Evolutionary conservation across 257 asterid species (phyloP).

Genomic region (Schizonepeta tenuifolia): DNA sequence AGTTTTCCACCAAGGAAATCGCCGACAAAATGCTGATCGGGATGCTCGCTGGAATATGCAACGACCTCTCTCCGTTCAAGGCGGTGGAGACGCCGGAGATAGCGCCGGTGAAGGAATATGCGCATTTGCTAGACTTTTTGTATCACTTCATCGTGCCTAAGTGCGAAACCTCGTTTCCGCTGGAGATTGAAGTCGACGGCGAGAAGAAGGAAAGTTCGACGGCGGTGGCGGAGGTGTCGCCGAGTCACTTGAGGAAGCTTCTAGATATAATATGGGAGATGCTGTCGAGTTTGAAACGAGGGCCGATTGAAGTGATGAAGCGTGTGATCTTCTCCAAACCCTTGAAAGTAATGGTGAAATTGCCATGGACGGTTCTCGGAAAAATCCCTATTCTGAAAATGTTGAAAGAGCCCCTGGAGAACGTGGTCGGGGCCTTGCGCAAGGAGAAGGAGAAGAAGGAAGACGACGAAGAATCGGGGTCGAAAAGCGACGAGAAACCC

Average conservation of each 20-base stretch:
- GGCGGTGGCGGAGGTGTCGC: neutral
- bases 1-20: slow-evolving; percentile 35
- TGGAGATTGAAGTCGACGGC: slow-evolving; percentile 22
- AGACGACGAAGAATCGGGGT: slow-evolving; percentile 4
- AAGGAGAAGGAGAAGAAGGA: slow-evolving; percentile 21
- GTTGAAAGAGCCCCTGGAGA: slow-evolving; percentile 43
- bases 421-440: slow-evolving; percentile 15
- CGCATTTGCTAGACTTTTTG: slow-evolving; percentile 59
- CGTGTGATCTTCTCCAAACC: slow-evolving; percentile 42
- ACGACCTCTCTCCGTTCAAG: slow-evolving; percentile 55
- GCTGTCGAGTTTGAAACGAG: slow-evolving; percentile 26
- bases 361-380: slow-evolving; percentile 52
- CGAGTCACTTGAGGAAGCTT: slow-evolving; percentile 12
- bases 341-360: slow-evolving; percentile 29
- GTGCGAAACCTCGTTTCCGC: slow-evolving; percentile 24
- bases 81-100: slow-evolving; percentile 9
- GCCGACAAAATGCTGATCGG: slow-evolving; percentile 42
- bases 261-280: slow-evolving; percentile 29
- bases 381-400: slow-evolving; percentile 40
- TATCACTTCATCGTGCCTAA: slow-evolving; percentile 55
- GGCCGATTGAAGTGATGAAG: slow-evolving; percentile 39
- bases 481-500: slow-evolving; percentile 28
- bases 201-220: neutral
- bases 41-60: slow-evolving; percentile 42
- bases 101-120: slow-evolving; percentile 16